These are phyloP conservation scores for Haberlea rhodopensis DNA, from an alignment of 257 asterid genomes.

Conservation along the genomic window DNA sequence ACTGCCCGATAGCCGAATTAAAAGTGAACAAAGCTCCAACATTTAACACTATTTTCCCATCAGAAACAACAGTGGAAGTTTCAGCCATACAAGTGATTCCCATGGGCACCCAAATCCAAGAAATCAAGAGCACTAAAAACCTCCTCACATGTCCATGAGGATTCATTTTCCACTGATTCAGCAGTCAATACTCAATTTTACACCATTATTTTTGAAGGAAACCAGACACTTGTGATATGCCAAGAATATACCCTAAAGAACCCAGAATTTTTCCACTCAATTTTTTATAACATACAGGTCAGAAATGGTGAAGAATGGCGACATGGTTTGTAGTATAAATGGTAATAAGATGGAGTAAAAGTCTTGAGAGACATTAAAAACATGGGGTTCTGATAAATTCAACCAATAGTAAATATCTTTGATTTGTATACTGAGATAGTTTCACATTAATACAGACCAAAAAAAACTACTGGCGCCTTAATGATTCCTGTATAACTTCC, in stretches of 20 bases:
- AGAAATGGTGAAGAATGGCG: neutral
- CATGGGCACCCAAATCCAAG: slow-evolving; percentile 39
- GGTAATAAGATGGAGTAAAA: neutral
- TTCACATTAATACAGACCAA: slow-evolving; percentile 21
- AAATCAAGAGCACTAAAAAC: slow-evolving; percentile 33
- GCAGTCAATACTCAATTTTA: slow-evolving; percentile 25
- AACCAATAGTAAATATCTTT: neutral
- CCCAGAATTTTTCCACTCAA: slow-evolving; percentile 26
- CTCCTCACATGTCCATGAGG: slow-evolving; percentile 20
- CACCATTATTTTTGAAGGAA: slow-evolving; percentile 30
- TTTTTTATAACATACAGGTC: slow-evolving; percentile 21
- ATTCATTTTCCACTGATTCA: slow-evolving; percentile 31
- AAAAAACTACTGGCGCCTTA: slow-evolving; percentile 9
- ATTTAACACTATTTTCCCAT: slow-evolving; percentile 45
- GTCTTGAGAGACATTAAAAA: neutral
- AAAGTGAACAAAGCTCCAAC: slow-evolving; percentile 76
- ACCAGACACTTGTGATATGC: slow-evolving; percentile 29
- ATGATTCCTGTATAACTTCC: slow-evolving; percentile 20
- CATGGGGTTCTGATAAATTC: neutral
- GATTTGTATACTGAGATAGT: neutral
- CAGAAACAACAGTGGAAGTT: slow-evolving; percentile 31
- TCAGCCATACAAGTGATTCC: slow-evolving; percentile 32
- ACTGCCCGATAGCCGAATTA: slow-evolving; percentile 73
- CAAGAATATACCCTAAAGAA: slow-evolving; percentile 14
- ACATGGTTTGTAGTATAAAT: neutral